Percentiles rank a stretch among this genome's conserved stretches.
Evolutionary conservation across 345 rosid genomes (phyloP).

Genomic region (Corchorus capsularis): DNA sequence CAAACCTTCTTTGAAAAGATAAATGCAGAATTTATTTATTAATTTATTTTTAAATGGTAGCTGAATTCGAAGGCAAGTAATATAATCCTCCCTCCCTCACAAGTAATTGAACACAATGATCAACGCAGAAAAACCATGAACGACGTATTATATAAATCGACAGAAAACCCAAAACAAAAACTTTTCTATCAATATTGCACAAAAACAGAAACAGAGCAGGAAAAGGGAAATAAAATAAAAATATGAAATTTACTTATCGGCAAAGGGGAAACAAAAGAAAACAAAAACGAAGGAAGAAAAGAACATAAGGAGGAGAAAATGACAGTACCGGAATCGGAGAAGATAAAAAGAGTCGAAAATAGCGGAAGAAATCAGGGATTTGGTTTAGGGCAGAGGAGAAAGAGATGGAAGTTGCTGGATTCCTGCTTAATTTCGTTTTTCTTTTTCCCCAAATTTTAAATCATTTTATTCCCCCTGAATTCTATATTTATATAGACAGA

Average conservation of each 20-base stretch:
- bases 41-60: too few species aligned
- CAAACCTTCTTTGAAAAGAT: too few species aligned
- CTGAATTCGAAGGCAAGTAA: too few species aligned
- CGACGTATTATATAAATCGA: neutral
- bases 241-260: neutral
- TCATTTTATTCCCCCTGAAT: too few species aligned
- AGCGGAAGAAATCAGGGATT: conserved; percentile 1
- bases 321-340: conserved; percentile 7
- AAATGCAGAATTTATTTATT: too few species aligned
- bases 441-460: neutral
- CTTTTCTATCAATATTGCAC: neutral
- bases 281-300: neutral
- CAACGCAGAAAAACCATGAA: neutral
- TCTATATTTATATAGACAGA: too few species aligned
- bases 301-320: neutral
- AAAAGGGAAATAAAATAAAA: too few species aligned
- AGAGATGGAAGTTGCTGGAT: conserved; percentile 4
- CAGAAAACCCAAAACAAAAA: neutral
- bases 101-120: neutral
- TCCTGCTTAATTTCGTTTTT: neutral
- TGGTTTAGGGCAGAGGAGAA: neutral
- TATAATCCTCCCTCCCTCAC: too few species aligned
- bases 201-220: neutral
- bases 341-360: neutral
- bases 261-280: too few species aligned